Evolutionary conservation across 1,284 basidiomycete genomes (phyloP).

Genomic region (Ceratobasidium sp.): DNA sequence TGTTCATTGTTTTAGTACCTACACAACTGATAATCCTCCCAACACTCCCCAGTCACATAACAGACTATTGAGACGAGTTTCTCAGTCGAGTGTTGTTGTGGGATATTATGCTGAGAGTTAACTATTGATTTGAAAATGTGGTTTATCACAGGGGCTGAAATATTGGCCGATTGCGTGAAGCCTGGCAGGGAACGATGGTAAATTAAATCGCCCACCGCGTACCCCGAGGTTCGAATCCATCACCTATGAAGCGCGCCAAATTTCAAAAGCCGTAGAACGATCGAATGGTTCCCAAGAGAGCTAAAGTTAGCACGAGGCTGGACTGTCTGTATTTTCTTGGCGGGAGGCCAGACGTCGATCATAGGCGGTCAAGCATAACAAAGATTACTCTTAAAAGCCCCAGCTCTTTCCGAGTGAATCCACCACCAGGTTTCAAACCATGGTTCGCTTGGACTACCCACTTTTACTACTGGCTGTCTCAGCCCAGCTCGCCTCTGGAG

Average conservation of each 20-base stretch:
- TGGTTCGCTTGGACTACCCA: background rate
- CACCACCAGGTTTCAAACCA: background rate
- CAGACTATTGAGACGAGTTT: too few relatives aligned
- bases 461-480: slow-evolving; percentile 14
- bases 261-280: background rate
- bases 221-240: background rate
- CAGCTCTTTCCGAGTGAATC: too few relatives aligned
- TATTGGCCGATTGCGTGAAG: background rate
- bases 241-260: background rate
- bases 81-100: too few relatives aligned
- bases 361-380: too few relatives aligned
- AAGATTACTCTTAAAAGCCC: background rate
- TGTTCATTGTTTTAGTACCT: background rate
- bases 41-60: too few relatives aligned
- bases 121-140: too few relatives aligned
- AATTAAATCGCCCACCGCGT: background rate
- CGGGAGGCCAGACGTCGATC: background rate
- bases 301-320: slow-evolving; percentile 1
- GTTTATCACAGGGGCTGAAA: background rate
- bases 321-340: background rate
- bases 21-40: too few relatives aligned
- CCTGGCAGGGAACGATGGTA: too few relatives aligned
- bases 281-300: background rate
- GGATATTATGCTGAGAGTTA: too few relatives aligned
- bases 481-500: slow-evolving; percentile 1